Base-by-base conservation (phyloP, 352 stramenopile species). In the Globisporangium echinulatum region DNA sequence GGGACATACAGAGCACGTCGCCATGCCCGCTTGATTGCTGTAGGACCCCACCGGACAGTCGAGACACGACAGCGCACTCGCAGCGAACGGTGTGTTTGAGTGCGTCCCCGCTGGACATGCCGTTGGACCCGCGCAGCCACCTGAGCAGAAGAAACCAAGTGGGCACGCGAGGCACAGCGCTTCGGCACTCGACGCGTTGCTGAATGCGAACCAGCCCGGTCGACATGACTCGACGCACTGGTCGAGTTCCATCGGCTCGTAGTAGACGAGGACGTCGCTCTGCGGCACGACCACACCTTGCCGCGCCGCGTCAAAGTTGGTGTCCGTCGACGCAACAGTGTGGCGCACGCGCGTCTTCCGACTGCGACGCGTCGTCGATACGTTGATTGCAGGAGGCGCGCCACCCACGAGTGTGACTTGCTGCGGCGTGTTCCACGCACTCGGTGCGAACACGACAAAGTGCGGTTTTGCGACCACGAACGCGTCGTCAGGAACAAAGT, bases 151-250 rank as follows among this genome's bases (percentile, higher is more conserved):
- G 59, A 72, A 53, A 0, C 79, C 79, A 6, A 81, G 61, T 15
- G 72, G 77, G 33, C 79, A 88, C 3, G 62, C 61, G 7, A 86
- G 37, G 17, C 78, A 88, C 51, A 73, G 65, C 2, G 67, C 56
- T 1, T 67, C 44, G 0, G 56, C 63, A 0, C 67, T 82, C 5
- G 70, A 72, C 3, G 19, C 17, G 19, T 88, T 83, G 17, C 66
- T 44, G 1, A 79, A 49, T 6, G 76, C 60, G n/a, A 82, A 88
- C 74, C 73, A 85, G 17, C 79, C 76, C 5, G 64, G 46, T 8
- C 74, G 72, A 58, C 79, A 88, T 25, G 77, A 73, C 11, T 81
- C 58, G 7, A 73, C 40, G 43, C 79, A 87, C 7, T 75, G 57
- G 15, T 79, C 55, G 63, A 77, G 65, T 11, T 67, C 47, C 10